phyloP scores from a whole-genome alignment of 2,329 filamentous ascomycete species.

The Dichotomopilus funicola region DNA sequence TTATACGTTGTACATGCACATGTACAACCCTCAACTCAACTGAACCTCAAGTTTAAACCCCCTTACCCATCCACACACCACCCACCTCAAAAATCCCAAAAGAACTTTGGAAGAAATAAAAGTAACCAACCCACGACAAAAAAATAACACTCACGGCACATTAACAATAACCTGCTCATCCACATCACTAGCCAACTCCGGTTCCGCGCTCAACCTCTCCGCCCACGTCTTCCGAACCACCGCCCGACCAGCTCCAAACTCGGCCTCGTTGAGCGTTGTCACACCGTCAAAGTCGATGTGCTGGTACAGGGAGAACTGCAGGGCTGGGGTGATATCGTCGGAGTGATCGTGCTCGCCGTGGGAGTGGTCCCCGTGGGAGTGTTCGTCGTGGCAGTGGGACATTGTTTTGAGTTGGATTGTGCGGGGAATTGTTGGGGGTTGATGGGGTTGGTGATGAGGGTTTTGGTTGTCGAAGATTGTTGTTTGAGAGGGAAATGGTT shows the following conservation, averaged over 20 bases:
- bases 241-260: conserved; percentile 59
- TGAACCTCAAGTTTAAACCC: background rate
- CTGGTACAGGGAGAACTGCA: conserved; percentile 85
- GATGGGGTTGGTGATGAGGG: background rate
- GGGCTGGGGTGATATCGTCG: conserved; percentile 84
- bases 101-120: background rate
- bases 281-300: conserved; percentile 87
- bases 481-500: background rate
- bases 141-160: conserved; percentile 62
- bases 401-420: conserved; percentile 14
- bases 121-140: conserved; percentile 1
- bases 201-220: conserved; percentile 63
- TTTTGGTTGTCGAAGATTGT: background rate
- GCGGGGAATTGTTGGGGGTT: background rate
- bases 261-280: conserved; percentile 75
- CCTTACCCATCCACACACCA: too few relatives aligned
- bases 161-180: conserved; percentile 94
- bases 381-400: conserved; percentile 24
- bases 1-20: background rate
- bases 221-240: conserved; percentile 89
- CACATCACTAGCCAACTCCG: conserved; percentile 76
- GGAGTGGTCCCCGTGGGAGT: conserved; percentile 49
- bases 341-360: conserved; percentile 86
- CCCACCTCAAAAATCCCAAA: background rate
- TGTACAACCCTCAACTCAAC: background rate